Evolutionary conservation across 129 eudicot genomes (phyloP).

Genomic region (Deinandra increscens): DNA sequence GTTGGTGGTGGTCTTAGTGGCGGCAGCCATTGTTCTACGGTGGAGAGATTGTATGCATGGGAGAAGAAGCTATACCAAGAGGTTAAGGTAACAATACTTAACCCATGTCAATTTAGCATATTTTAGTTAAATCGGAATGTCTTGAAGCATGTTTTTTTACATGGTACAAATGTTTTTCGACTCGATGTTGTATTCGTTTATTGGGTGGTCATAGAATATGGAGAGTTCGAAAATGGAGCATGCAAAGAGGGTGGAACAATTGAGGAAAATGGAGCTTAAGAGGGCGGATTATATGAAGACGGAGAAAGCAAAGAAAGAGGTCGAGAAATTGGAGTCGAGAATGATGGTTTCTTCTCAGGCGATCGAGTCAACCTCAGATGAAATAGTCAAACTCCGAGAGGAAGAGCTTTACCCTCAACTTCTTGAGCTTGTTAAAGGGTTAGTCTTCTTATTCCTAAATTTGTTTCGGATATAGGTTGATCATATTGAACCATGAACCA

Average conservation of each 20-base stretch:
- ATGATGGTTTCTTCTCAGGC: constrained; percentile 76
- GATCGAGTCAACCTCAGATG: constrained; percentile 71
- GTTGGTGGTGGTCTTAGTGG: constrained; percentile 28
- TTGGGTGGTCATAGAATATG: constrained; percentile 55
- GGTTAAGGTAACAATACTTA: constrained; percentile 89
- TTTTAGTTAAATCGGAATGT: neutral
- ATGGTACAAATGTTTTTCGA: too few species aligned
- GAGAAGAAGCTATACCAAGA: constrained; percentile 85
- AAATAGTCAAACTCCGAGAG: constrained; percentile 82
- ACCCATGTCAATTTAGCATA: neutral
- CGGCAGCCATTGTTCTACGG: constrained; percentile 76
- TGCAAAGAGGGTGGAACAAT: constrained; percentile 55
- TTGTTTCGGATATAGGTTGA: neutral
- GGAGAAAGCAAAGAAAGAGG: constrained; percentile 90
- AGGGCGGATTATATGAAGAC: constrained; percentile 74
- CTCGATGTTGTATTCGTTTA: constrained; percentile 10
- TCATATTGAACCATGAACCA: neutral
- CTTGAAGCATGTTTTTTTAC: neutral
- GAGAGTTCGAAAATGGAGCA: constrained; percentile 77
- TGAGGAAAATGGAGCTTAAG: constrained; percentile 83
- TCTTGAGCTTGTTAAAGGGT: constrained; percentile 89
- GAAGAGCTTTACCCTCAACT: constrained; percentile 93
- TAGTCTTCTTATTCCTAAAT: constrained; percentile 1
- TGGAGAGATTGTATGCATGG: constrained; percentile 88
- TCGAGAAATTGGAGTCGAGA: constrained; percentile 81